Conservation (phyloP, 768 basidiomycete genomes). For the Pulveroboletus sp. region DNA sequence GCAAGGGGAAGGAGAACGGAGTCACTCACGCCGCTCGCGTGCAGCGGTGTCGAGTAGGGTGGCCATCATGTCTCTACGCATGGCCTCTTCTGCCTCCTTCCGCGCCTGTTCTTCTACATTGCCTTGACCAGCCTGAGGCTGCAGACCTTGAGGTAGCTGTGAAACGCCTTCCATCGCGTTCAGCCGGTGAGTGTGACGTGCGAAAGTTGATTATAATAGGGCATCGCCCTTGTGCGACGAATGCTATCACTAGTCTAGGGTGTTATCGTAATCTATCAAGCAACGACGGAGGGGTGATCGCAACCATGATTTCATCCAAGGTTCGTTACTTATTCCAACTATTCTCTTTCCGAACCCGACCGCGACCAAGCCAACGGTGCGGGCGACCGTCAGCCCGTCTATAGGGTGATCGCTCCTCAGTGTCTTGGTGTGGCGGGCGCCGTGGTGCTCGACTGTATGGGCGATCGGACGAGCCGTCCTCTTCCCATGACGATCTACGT, state of each 20-base stretch:
- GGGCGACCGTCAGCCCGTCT: constrained; percentile 5
- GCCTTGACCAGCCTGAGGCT: constrained; percentile 40
- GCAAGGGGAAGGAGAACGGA: background rate
- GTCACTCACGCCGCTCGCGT: constrained; percentile 66
- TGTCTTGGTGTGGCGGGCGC: constrained; percentile 5
- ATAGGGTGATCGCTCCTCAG: background rate
- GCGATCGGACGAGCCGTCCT: background rate
- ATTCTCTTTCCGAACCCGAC: constrained; percentile 3
- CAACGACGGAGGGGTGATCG: constrained; percentile 1
- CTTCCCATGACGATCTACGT: constrained; percentile 9
- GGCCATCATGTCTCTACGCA: constrained; percentile 71
- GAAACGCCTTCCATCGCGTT: constrained; percentile 23
- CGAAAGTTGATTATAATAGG: constrained; percentile 5
- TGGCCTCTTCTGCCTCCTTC: constrained; percentile 66
- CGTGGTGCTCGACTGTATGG: constrained; percentile 1
- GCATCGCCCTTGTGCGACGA: background rate
- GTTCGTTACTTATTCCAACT: background rate
- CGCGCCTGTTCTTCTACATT: constrained; percentile 51
- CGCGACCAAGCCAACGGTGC: constrained; percentile 1
- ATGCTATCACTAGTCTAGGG: too few species aligned
- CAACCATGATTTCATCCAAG: background rate
- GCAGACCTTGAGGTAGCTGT: constrained; percentile 27
- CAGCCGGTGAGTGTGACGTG: background rate
- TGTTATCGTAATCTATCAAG: constrained; percentile 5
- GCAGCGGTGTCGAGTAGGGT: constrained; percentile 75